Evolutionary conservation across 1,284 basidiomycete genomes (phyloP).

Genomic region (Ustilago shanxiensis): DNA sequence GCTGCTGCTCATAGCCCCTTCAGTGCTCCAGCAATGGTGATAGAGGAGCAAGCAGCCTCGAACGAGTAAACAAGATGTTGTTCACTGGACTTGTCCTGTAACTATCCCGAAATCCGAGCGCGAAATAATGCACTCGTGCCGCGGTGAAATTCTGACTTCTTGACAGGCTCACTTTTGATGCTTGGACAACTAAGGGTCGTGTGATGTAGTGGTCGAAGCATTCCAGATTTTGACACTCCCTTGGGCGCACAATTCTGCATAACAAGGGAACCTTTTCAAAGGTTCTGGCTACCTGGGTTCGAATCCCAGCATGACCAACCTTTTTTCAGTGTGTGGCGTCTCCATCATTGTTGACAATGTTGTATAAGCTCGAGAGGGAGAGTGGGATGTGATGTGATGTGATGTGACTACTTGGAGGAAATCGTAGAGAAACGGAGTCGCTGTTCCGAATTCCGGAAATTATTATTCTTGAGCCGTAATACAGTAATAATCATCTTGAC

Average conservation of each 20-base stretch:
- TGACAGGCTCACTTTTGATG: neutral
- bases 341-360: neutral
- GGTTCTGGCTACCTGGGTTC: constrained; percentile 46
- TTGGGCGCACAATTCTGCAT: neutral
- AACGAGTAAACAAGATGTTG: neutral
- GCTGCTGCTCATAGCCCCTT: neutral
- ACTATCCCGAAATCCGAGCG: neutral
- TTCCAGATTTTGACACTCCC: constrained; percentile 15
- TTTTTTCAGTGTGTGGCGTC: constrained; percentile 5
- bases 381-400: neutral
- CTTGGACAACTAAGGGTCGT: constrained; percentile 6
- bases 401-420: neutral
- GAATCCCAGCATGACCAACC: constrained; percentile 40
- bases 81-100: neutral
- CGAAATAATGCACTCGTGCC: neutral
- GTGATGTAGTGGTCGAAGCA: constrained; percentile 37
- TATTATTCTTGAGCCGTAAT: no score
- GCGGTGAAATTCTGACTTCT: neutral
- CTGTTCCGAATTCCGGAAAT: neutral
- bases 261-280: neutral
- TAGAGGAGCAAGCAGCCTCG: neutral
- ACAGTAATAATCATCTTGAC: no score
- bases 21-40: neutral
- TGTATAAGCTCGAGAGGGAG: neutral
- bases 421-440: neutral